Conservation (phyloP, 2,329 filamentous ascomycete species). For the Zymoseptoria passerinii region DNA sequence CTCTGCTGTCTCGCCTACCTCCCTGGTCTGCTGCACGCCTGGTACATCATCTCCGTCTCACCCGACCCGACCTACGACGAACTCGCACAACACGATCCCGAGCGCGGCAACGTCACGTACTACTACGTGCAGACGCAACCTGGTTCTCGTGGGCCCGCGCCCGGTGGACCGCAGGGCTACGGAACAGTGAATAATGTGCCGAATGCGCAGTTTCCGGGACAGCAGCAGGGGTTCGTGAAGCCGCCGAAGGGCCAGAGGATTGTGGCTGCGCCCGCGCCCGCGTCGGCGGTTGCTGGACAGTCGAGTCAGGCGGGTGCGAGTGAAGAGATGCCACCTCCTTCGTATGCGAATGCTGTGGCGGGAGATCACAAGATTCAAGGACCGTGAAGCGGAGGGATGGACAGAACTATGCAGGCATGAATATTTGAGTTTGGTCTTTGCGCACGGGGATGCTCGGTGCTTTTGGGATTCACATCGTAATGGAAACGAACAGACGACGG, state of each 20-base stretch:
- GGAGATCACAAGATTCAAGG: slow-evolving; percentile 79
- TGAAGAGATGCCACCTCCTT: slow-evolving; percentile 56
- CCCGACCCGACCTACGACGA: slow-evolving; percentile 62
- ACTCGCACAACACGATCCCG: slow-evolving; percentile 55
- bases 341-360: slow-evolving; percentile 81
- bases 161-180: slow-evolving; percentile 26
- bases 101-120: slow-evolving; percentile 57
- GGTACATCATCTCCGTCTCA: slow-evolving; percentile 93
- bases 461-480: neutral
- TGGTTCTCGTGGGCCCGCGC: slow-evolving; percentile 21
- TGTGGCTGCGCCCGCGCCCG: slow-evolving; percentile 25
- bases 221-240: slow-evolving; percentile 30
- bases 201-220: slow-evolving; percentile 36
- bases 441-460: neutral
- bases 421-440: neutral
- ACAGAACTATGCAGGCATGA: neutral
- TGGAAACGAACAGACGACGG: neutral
- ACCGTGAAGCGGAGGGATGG: slow-evolving; percentile 15
- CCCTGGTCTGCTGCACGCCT: slow-evolving; percentile 85
- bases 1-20: slow-evolving; percentile 58
- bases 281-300: slow-evolving; percentile 12
- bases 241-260: slow-evolving; percentile 25
- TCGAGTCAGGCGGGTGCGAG: slow-evolving; percentile 35
- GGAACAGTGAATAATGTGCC: slow-evolving; percentile 35
- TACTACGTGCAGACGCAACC: slow-evolving; percentile 51